Evolutionary conservation across 2,329 filamentous ascomycete genomes (phyloP).

Genomic region (Paecilomyces formosus): DNA sequence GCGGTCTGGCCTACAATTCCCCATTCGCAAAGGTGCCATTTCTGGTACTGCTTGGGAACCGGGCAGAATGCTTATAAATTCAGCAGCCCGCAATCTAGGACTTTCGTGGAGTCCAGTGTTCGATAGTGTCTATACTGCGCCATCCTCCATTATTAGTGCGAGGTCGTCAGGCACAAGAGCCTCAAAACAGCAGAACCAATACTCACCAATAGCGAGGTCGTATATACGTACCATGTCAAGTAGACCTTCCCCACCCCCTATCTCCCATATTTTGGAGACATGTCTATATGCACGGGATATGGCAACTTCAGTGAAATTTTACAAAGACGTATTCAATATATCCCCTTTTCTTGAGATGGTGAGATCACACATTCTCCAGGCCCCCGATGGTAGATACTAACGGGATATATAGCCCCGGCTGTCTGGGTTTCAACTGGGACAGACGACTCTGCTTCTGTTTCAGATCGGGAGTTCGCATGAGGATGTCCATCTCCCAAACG

Average conservation of each 20-base stretch:
- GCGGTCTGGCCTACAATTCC: background rate
- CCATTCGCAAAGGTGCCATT: background rate
- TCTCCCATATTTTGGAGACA: constrained; percentile 21
- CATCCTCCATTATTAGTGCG: background rate
- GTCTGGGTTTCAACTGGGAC: constrained; percentile 19
- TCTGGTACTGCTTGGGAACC: background rate
- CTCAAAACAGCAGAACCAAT: background rate
- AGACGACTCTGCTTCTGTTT: constrained; percentile 20
- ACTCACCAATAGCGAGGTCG: background rate
- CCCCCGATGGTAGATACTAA: constrained; percentile 8
- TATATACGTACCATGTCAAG: background rate
- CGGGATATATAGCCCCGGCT: constrained; percentile 13
- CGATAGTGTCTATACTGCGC: background rate
- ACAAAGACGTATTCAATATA: constrained; percentile 14
- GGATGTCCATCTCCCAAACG: constrained; percentile 4
- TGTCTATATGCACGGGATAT: constrained; percentile 20
- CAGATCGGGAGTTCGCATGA: constrained; percentile 7
- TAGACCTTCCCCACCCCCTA: constrained; percentile 13
- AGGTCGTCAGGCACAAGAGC: background rate
- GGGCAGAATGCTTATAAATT: background rate
- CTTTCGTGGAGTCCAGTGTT: background rate
- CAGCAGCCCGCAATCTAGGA: background rate
- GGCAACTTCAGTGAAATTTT: constrained; percentile 15
- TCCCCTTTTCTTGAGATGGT: constrained; percentile 12
- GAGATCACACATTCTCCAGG: constrained; percentile 1